These are phyloP conservation scores for Eimeria tenella DNA, from an alignment of 169 alveolate species.

Conservation along the genomic window DNA sequence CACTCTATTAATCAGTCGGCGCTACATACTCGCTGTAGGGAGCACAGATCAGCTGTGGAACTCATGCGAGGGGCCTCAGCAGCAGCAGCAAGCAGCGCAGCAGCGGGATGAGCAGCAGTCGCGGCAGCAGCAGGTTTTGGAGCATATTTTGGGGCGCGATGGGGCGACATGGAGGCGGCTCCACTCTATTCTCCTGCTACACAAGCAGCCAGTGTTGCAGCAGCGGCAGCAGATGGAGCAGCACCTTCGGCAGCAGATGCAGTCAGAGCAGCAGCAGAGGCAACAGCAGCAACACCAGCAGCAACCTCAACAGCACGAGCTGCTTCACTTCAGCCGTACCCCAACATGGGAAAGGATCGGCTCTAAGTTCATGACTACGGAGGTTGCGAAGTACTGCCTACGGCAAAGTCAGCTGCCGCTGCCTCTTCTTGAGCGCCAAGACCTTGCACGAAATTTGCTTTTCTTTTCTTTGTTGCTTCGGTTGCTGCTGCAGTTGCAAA, in stretches of 20 bases:
- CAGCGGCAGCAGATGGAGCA: neutral
- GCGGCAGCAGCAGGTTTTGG: no score
- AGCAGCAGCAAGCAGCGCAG: neutral
- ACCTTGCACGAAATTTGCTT: neutral
- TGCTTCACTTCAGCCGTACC: neutral
- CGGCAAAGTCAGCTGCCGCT: neutral
- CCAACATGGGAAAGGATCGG: neutral
- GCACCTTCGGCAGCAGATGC: neutral
- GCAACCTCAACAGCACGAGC: neutral
- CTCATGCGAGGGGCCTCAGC: neutral
- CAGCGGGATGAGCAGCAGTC: no score
- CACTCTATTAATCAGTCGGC: neutral
- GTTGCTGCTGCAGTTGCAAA: neutral
- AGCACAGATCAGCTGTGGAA: neutral
- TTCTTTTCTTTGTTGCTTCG: neutral
- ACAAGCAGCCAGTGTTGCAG: neutral
- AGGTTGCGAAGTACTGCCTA: neutral
- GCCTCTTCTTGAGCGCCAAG: neutral
- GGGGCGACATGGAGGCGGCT: neutral
- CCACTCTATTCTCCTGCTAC: neutral
- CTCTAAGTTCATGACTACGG: neutral
- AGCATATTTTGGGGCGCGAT: neutral
- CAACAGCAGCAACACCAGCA: neutral
- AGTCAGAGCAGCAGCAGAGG: conserved; percentile 30
- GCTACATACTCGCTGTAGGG: neutral